Percentiles rank a stretch among this genome's conserved stretches.
Conservation (phyloP, 345 rosid species). For the Cardamine resedifolia region DNA sequence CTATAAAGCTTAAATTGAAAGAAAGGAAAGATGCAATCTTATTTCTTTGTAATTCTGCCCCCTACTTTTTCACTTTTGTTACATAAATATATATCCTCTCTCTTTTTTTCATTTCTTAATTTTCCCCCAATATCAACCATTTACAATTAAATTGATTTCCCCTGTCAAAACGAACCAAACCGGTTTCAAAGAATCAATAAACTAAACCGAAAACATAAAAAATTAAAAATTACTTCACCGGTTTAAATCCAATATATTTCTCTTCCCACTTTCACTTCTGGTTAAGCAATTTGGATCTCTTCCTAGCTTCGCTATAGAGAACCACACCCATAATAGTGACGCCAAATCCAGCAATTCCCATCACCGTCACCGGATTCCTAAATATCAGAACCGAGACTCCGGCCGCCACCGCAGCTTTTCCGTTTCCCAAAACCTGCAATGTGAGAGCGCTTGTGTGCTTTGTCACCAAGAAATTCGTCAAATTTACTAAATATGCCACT, state of each 20-base stretch:
- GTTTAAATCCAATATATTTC: slow-evolving; percentile 18
- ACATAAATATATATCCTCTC: slow-evolving; percentile 1
- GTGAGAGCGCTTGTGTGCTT: slow-evolving; percentile 98
- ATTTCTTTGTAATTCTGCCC: slow-evolving; percentile 26
- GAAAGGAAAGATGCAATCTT: slow-evolving; percentile 10
- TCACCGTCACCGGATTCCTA: slow-evolving; percentile 88
- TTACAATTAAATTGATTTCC: slow-evolving; percentile 32
- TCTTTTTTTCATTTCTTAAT: slow-evolving; percentile 1
- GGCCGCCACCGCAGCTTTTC: slow-evolving; percentile 98
- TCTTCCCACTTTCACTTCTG: slow-evolving; percentile 24
- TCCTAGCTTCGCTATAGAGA: slow-evolving; percentile 98
- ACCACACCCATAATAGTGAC: slow-evolving; percentile 96
- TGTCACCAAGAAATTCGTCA: slow-evolving; percentile 95
- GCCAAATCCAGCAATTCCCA: slow-evolving; percentile 89
- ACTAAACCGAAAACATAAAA: slow-evolving; percentile 36
- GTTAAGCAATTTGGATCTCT: slow-evolving; percentile 83
- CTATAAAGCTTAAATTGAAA: not conserved
- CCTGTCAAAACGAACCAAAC: slow-evolving; percentile 30
- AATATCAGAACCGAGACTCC: slow-evolving; percentile 89
- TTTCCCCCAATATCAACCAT: slow-evolving; percentile 31
- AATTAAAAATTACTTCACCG: slow-evolving; percentile 36
- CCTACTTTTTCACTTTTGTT: slow-evolving; percentile 33
- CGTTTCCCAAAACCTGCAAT: slow-evolving; percentile 95
- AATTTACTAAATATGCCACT: slow-evolving; percentile 91
- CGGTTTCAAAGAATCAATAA: slow-evolving; percentile 42